Conservation (phyloP, 2,329 filamentous ascomycete species). For the Arthrobotrys musiformis region DNA sequence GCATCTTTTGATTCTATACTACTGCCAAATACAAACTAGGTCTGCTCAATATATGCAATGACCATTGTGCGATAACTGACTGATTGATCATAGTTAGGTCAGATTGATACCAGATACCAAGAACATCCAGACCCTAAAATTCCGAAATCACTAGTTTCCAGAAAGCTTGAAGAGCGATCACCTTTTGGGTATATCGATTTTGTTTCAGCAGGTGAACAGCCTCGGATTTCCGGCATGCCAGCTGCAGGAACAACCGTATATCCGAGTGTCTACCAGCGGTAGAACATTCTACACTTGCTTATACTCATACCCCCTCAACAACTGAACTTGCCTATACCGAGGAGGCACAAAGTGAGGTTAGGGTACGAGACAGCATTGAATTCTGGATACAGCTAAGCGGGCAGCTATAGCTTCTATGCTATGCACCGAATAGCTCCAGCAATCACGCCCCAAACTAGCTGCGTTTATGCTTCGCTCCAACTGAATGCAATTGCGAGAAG, state of each 20-base stretch:
- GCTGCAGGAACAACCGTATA: slow-evolving; percentile 13
- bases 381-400: too few relatives aligned
- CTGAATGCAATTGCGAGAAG: not conserved
- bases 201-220: not conserved
- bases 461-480: not conserved
- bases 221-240: slow-evolving; percentile 11
- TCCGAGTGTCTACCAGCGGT: not conserved
- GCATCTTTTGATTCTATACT: too few relatives aligned
- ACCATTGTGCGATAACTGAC: slow-evolving; percentile 17
- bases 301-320: too few relatives aligned
- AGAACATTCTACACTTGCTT: too few relatives aligned
- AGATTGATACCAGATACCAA: not conserved
- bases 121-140: not conserved
- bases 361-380: too few relatives aligned
- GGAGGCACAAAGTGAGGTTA: too few relatives aligned
- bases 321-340: too few relatives aligned
- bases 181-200: not conserved
- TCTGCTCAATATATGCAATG: not conserved
- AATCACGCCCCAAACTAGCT: not conserved
- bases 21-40: too few relatives aligned
- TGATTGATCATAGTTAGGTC: too few relatives aligned
- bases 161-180: too few relatives aligned
- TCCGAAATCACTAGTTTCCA: not conserved
- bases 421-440: not conserved
- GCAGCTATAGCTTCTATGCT: too few relatives aligned